Evolutionary conservation across 805 yeast genomes (phyloP).

Genomic region (Candida dajiaensis): DNA sequence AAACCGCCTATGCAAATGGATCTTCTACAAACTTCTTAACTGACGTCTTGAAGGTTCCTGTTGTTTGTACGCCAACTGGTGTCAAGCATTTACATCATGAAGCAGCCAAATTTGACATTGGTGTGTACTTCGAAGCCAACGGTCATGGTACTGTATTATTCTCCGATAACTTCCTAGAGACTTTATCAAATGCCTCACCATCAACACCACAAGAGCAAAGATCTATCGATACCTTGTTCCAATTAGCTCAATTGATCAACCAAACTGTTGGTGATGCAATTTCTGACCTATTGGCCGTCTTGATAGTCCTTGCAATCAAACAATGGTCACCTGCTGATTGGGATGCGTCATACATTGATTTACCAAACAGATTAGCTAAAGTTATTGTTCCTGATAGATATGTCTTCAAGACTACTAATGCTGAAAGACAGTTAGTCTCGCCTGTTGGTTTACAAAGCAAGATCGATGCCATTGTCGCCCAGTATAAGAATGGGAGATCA

Average conservation of each 20-base stretch:
- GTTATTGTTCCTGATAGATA: slow-evolving; percentile 79
- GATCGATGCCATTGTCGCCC: slow-evolving; percentile 60
- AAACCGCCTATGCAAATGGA: slow-evolving; percentile 98
- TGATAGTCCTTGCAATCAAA: slow-evolving; percentile 55
- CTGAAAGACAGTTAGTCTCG: slow-evolving; percentile 73
- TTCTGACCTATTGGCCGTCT: slow-evolving; percentile 79
- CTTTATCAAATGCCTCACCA: slow-evolving; percentile 32
- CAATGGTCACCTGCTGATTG: slow-evolving; percentile 60
- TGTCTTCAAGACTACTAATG: slow-evolving; percentile 77
- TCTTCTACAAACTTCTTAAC: slow-evolving; percentile 71
- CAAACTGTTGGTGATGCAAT: slow-evolving; percentile 99
- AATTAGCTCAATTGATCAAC: slow-evolving; percentile 70
- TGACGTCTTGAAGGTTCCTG: slow-evolving; percentile 62
- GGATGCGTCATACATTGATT: slow-evolving; percentile 72
- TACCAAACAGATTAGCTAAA: slow-evolving; percentile 81
- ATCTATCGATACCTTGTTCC: slow-evolving; percentile 48
- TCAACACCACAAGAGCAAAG: slow-evolving; percentile 37
- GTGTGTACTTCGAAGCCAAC: slow-evolving; percentile 95
- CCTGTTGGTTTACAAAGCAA: slow-evolving; percentile 74
- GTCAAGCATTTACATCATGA: slow-evolving; percentile 92
- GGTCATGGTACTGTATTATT: slow-evolving; percentile 98
- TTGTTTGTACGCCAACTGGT: slow-evolving; percentile 88
- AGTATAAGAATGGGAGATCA: slow-evolving; percentile 62
- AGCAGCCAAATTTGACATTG: slow-evolving; percentile 83
- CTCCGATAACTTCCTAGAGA: slow-evolving; percentile 42